phyloP scores from a whole-genome alignment of 345 rosid genomes.

The Aquilaria yunnanensis region DNA sequence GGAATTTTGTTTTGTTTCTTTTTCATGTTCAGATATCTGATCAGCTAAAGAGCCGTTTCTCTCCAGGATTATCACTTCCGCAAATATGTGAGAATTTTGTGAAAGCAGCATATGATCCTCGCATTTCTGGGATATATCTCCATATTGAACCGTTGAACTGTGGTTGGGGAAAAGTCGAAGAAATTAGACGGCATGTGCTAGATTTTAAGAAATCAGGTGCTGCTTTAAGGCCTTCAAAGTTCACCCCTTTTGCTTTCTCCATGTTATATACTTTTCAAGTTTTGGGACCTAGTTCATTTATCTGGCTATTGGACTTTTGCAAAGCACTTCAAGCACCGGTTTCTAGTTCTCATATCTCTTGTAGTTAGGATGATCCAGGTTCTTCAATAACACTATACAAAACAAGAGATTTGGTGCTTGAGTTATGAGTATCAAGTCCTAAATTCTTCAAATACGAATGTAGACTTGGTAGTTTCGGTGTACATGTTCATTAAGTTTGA shows the following conservation, averaged over 20 bases:
- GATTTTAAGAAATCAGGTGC: slow-evolving; percentile 92
- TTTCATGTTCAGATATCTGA: slow-evolving; percentile 74
- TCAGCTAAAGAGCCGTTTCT: slow-evolving; percentile 90
- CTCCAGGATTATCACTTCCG: slow-evolving; percentile 77
- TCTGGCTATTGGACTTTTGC: too few relatives aligned
- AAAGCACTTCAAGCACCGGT: too few relatives aligned
- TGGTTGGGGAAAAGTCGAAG: slow-evolving; percentile 96
- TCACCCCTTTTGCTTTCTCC: not conserved
- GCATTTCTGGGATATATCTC: slow-evolving; percentile 81
- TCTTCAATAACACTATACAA: too few relatives aligned
- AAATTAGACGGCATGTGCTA: slow-evolving; percentile 73
- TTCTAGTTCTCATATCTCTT: too few relatives aligned
- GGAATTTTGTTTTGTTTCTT: not conserved
- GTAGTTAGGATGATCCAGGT: too few relatives aligned
- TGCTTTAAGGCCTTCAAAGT: slow-evolving; percentile 4
- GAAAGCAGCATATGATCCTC: slow-evolving; percentile 95
- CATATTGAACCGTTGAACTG: slow-evolving; percentile 78
- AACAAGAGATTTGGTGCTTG: too few relatives aligned
- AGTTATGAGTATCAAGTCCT: too few relatives aligned
- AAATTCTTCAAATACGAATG: too few relatives aligned
- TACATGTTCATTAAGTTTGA: too few relatives aligned
- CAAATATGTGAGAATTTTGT: slow-evolving; percentile 79
- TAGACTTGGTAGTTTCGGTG: too few relatives aligned
- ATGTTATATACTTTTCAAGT: too few relatives aligned
- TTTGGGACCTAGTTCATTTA: too few relatives aligned